Percentiles rank a stretch among this genome's conserved stretches.
phyloP scores from a whole-genome alignment of 768 basidiomycete species.

The Xanthoconium purpureum region DNA sequence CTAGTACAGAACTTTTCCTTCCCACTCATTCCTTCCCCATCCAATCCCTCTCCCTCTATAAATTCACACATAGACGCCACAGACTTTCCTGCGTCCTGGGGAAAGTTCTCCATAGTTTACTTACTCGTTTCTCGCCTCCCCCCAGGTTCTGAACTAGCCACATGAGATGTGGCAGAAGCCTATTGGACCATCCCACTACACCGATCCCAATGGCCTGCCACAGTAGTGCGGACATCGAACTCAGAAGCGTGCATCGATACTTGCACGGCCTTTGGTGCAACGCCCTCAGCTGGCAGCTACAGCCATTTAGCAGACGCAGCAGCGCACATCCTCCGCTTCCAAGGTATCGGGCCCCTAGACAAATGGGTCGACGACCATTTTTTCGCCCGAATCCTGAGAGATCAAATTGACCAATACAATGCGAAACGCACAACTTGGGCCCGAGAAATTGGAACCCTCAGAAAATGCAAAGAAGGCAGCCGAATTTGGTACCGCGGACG shows the following conservation, averaged over 20 bases:
- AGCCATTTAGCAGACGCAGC: not conserved
- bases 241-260: not conserved
- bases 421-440: not conserved
- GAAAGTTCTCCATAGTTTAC: not conserved
- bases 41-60: accelerated
- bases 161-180: not conserved
- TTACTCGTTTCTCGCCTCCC: not conserved
- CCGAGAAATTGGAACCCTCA: too few relatives aligned
- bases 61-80: not conserved
- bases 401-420: not conserved
- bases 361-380: not conserved
- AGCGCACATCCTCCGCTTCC: not conserved
- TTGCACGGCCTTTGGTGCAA: not conserved
- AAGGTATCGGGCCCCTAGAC: not conserved
- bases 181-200: not conserved
- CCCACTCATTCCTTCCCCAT: accelerated
- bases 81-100: not conserved
- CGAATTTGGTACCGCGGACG: not conserved
- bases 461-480: too few relatives aligned
- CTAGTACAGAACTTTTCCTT: not conserved
- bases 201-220: not conserved
- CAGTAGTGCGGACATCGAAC: not conserved
- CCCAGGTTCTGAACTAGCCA: not conserved
- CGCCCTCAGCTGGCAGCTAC: not conserved
- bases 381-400: not conserved